Base-by-base conservation (phyloP, 2,329 filamentous ascomycete species). In the Ophiostoma australiae region DNA sequence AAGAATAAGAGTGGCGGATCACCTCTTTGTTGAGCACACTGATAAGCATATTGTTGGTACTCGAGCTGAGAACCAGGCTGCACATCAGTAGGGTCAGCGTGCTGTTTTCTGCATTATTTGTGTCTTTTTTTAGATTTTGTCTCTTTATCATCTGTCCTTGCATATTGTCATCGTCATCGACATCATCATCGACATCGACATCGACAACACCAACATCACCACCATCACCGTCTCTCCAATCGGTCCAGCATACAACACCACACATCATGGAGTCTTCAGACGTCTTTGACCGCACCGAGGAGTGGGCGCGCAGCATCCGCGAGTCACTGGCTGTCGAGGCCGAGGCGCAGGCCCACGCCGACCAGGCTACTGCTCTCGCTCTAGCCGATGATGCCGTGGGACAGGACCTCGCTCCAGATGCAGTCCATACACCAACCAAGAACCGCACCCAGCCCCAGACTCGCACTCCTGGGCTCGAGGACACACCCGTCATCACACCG, bases 251-350 rank as follows among this genome's bases (percentile, higher is more conserved):
- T 23, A 27, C 39, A 67, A 4, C 65, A 13, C n/a, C 63, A 23
- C 41, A 67, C 63, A 31, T 41, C 11, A 68, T 68, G 66, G 70
- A 71, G 27, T 37, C 35, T 3, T 23, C 70, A 11, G 70, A 71
- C 37, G 65, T 71, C 37, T 66, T 71, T 48, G 61, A 70, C 4
- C 68, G 67, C 52, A 69, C 72, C 72, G 89, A 90, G 73, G 84
- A 88, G 44, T 92, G 90, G 90, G 89, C 89, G 17, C 81, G 86
- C 70, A 84, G 83, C 23, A 85, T 87, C 6, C 82, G 88, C 66
- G 81, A 85, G 75, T 85, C 83, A 65, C 84, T 86, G 65, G 84
- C 27, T 33, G 77, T n/a, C 20, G 82, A 35, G 84, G 85, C n/a
- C 83, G 84, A 68, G 89, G 88, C 70, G n/a, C 63, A 17, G 44